These are phyloP conservation scores for Termitomyces titanicus DNA, from an alignment of 768 basidiomycete genomes.

Conservation along the genomic window DNA sequence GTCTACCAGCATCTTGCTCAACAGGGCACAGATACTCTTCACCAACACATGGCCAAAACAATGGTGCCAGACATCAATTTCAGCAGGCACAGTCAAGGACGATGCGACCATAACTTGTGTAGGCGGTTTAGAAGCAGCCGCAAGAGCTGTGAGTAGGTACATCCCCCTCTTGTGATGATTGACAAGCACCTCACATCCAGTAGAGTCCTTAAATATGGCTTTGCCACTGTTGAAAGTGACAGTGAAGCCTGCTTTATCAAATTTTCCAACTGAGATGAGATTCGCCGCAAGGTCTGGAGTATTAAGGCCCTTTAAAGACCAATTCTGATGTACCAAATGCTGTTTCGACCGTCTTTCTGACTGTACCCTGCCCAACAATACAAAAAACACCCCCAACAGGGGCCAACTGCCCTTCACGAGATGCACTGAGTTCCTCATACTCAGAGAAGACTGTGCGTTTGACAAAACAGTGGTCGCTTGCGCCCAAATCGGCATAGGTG, in stretches of 20 bases:
- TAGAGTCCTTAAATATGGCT: neutral
- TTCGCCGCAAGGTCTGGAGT: slow-evolving; percentile 2
- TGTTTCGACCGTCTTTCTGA: neutral
- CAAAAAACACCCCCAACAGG: neutral
- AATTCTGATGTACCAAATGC: neutral
- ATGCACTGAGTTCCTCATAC: neutral
- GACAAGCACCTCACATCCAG: neutral
- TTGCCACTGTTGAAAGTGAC: neutral
- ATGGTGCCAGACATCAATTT: slow-evolving; percentile 23
- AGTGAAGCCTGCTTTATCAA: neutral
- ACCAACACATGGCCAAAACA: slow-evolving; percentile 19
- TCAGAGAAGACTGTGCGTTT: neutral
- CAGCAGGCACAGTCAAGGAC: slow-evolving; percentile 14
- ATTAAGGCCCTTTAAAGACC: neutral
- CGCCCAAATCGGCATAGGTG: slow-evolving; percentile 2
- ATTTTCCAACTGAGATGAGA: neutral
- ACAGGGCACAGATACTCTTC: slow-evolving; percentile 4
- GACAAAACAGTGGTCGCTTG: slow-evolving; percentile 4
- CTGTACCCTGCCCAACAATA: neutral
- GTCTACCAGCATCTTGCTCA: slow-evolving; percentile 5
- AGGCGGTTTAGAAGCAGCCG: neutral
- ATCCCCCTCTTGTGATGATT: neutral
- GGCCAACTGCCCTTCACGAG: neutral
- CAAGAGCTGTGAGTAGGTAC: neutral
- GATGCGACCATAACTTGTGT: slow-evolving; percentile 4